Conservation (phyloP, 2,329 filamentous ascomycete genomes). For the Leptographium radiaticola region DNA sequence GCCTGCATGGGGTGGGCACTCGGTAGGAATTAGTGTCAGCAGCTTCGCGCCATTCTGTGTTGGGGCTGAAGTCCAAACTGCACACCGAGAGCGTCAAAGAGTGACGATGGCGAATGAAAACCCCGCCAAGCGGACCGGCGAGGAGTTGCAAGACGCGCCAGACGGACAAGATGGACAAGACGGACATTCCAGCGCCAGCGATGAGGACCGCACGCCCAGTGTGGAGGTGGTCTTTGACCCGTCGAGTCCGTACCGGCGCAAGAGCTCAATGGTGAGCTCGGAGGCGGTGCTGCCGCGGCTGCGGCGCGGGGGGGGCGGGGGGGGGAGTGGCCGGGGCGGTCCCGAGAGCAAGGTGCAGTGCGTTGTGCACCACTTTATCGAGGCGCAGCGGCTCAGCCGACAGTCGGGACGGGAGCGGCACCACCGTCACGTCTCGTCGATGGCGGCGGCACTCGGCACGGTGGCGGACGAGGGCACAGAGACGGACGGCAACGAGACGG, state of each 20-base stretch:
- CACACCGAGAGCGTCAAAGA: too few relatives aligned
- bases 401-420: slow-evolving; percentile 9
- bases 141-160: background rate
- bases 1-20: too few relatives aligned
- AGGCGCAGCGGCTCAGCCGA: slow-evolving; percentile 33
- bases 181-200: slow-evolving; percentile 30
- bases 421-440: slow-evolving; percentile 10
- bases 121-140: background rate
- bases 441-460: background rate
- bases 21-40: too few relatives aligned
- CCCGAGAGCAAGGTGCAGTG: slow-evolving; percentile 37
- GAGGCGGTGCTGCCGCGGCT: slow-evolving; percentile 29
- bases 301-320: slow-evolving; percentile 12
- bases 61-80: too few relatives aligned
- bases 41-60: too few relatives aligned
- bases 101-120: background rate
- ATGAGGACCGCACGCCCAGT: slow-evolving; percentile 32
- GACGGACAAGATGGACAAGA: slow-evolving; percentile 17
- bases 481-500: background rate
- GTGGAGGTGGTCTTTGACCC: slow-evolving; percentile 52
- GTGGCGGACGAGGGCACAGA: background rate
- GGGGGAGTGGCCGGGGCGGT: background rate
- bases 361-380: slow-evolving; percentile 52
- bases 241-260: slow-evolving; percentile 47
- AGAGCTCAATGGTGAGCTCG: slow-evolving; percentile 47